Evolutionary conservation across 202 grass and related monocot genomes (phyloP).

Genomic region (Zizania palustris): DNA sequence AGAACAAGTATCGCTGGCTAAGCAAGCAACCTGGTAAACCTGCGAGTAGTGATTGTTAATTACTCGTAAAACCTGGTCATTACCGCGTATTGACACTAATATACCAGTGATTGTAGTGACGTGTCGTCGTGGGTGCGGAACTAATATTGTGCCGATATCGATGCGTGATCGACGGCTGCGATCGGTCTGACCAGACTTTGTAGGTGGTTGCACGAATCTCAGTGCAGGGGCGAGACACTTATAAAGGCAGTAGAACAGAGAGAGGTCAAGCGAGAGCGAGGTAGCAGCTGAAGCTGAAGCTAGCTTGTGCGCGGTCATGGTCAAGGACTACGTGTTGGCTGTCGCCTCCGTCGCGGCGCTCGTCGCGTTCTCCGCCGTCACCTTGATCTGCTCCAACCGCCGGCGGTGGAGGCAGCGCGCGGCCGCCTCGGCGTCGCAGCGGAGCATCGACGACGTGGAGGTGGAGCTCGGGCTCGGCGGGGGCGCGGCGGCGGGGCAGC

Average conservation of each 20-base stretch:
- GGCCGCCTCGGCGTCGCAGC: conserved; percentile 7
- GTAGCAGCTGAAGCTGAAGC: too few species aligned
- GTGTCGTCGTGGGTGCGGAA: too few species aligned
- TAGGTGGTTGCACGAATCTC: neutral
- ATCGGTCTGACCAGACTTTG: too few species aligned
- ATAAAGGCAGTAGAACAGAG: neutral
- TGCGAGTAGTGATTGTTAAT: neutral
- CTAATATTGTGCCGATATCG: neutral
- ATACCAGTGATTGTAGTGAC: too few species aligned
- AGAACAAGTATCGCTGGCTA: conserved; percentile 11
- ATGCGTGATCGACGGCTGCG: neutral
- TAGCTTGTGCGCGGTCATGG: conserved; percentile 9
- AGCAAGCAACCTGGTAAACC: conserved; percentile 28
- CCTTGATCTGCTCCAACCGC: conserved; percentile 47
- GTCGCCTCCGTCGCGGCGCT: conserved; percentile 45
- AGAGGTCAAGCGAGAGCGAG: neutral
- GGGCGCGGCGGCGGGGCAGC: neutral
- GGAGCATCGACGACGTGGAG: conserved; percentile 46
- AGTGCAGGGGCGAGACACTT: neutral
- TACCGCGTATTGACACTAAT: conserved; percentile 3
- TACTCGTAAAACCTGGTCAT: neutral
- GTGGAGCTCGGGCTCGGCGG: conserved; percentile 42
- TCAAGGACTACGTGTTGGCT: conserved; percentile 25
- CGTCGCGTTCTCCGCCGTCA: conserved; percentile 46
- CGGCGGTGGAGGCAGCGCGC: neutral